phyloP scores from a whole-genome alignment of 371 early-diverging fungal genomes.

The Polyrhizophydium stewartii region DNA sequence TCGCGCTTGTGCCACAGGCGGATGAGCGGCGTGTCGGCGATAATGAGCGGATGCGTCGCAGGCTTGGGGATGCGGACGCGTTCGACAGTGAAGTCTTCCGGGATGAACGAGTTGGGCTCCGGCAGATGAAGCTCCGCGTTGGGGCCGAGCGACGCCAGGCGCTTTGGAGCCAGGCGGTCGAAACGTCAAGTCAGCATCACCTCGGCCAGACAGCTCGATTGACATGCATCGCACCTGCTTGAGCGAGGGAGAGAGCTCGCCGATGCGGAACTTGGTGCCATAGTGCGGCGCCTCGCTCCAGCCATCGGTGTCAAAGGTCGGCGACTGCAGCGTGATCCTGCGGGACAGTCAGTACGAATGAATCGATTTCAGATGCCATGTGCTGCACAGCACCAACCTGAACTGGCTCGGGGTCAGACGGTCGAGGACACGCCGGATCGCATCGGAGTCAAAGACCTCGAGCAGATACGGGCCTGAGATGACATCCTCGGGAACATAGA shows the following conservation, averaged over 20 bases:
- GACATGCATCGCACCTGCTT: slow-evolving; percentile 39
- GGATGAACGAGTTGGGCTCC: slow-evolving; percentile 76
- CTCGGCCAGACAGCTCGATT: too few relatives aligned
- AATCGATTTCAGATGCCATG: neutral
- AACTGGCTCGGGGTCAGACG: slow-evolving; percentile 68
- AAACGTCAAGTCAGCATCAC: too few relatives aligned
- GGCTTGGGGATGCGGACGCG: neutral
- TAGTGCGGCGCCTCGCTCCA: slow-evolving; percentile 70
- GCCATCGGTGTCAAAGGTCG: slow-evolving; percentile 28
- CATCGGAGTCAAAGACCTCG: slow-evolving; percentile 25
- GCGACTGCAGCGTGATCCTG: slow-evolving; percentile 42
- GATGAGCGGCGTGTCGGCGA: slow-evolving; percentile 57
- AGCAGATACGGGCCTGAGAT: slow-evolving; percentile 66
- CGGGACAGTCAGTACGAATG: slow-evolving; percentile 9
- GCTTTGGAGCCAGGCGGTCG: too few relatives aligned
- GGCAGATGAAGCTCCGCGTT: slow-evolving; percentile 69
- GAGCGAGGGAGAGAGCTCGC: slow-evolving; percentile 51
- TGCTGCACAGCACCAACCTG: slow-evolving; percentile 31
- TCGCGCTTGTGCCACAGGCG: slow-evolving; percentile 94
- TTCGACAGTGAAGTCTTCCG: slow-evolving; percentile 41
- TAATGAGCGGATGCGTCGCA: slow-evolving; percentile 19
- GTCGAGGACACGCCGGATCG: slow-evolving; percentile 29
- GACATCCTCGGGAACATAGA: slow-evolving; percentile 62
- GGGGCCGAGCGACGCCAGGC: slow-evolving; percentile 39
- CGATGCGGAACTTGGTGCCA: slow-evolving; percentile 76